Evolutionary conservation across 768 basidiomycete species (phyloP).

Genomic region (Pisolithus albus): DNA sequence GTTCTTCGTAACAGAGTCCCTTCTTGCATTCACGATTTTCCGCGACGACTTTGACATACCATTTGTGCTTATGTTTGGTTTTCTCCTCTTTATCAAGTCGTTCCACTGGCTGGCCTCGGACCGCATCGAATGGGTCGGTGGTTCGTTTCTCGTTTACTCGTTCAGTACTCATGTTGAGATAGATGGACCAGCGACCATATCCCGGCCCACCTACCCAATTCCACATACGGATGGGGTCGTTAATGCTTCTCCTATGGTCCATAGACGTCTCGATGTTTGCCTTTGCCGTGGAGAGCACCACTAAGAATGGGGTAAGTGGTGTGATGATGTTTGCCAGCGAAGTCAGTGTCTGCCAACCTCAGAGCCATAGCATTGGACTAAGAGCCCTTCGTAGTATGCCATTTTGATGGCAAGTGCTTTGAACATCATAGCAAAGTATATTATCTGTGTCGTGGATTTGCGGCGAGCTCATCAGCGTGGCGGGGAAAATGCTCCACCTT

Average conservation of each 20-base stretch:
- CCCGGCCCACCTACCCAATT: conserved; percentile 78
- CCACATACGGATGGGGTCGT: conserved; percentile 71
- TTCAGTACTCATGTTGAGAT: conserved; percentile 1
- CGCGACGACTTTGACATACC: conserved; percentile 90
- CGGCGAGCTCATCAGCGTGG: conserved; percentile 70
- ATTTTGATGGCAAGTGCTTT: conserved; percentile 78
- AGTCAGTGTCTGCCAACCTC: conserved; percentile 36
- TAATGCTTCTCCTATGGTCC: conserved; percentile 70
- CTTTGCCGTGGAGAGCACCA: conserved; percentile 73
- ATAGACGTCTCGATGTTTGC: conserved; percentile 73
- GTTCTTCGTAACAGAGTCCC: conserved; percentile 96
- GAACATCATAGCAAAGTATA: conserved; percentile 77
- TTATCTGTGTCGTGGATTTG: conserved; percentile 74
- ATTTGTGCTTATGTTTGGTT: conserved; percentile 92
- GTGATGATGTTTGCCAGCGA: conserved; percentile 96
- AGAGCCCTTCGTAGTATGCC: conserved; percentile 54
- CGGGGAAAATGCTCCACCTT: conserved; percentile 80
- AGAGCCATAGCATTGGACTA: conserved; percentile 6
- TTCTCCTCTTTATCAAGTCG: conserved; percentile 89
- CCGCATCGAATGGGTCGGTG: conserved; percentile 88
- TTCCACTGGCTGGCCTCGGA: conserved; percentile 98
- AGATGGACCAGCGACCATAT: conserved; percentile 98
- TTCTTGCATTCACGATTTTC: conserved; percentile 96
- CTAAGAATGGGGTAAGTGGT: conserved; percentile 74
- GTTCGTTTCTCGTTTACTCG: not conserved